These are phyloP conservation scores for Pythium monospermum DNA, from an alignment of 352 stramenopile genomes.

Conservation along the genomic window DNA sequence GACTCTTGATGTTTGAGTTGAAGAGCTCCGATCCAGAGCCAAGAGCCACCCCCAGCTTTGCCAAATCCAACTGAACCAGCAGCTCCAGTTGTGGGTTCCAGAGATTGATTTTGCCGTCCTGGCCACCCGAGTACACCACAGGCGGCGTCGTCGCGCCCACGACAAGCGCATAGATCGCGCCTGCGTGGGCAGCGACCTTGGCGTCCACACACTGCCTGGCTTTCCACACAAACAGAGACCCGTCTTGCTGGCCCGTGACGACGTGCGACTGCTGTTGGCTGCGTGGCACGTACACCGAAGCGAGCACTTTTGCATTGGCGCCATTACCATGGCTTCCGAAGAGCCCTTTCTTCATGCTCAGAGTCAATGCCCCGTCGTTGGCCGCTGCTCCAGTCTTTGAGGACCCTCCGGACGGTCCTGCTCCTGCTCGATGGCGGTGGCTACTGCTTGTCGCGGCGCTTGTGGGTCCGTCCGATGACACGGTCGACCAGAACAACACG, in stretches of 20 bases:
- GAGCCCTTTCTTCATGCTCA: slow-evolving; percentile 59
- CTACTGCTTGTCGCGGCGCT: slow-evolving; percentile 1
- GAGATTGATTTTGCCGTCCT: slow-evolving; percentile 47
- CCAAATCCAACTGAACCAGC: slow-evolving; percentile 34
- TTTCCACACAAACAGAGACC: slow-evolving; percentile 75
- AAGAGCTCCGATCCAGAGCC: neutral
- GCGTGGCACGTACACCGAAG: slow-evolving; percentile 18
- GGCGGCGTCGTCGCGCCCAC: slow-evolving; percentile 41
- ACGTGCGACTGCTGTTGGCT: slow-evolving; percentile 29
- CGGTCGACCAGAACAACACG: slow-evolving; percentile 50
- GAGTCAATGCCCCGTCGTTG: slow-evolving; percentile 16
- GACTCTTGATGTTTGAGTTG: slow-evolving; percentile 43
- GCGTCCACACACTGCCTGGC: slow-evolving; percentile 52
- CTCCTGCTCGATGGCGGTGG: slow-evolving; percentile 5
- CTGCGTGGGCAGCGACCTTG: slow-evolving; percentile 36
- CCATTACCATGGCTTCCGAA: slow-evolving; percentile 35
- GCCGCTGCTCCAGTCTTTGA: no score
- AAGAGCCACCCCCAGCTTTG: slow-evolving; percentile 19
- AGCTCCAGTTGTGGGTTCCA: slow-evolving; percentile 61
- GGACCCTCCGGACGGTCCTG: no score
- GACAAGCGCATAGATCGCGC: slow-evolving; percentile 37
- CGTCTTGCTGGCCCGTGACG: slow-evolving; percentile 59
- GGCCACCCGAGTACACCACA: slow-evolving; percentile 53
- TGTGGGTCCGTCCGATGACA: neutral
- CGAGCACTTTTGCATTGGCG: slow-evolving; percentile 34